These are phyloP conservation scores for Micractinium sp. DNA, from an alignment of 139 green algal genomes.

Conservation along the genomic window DNA sequence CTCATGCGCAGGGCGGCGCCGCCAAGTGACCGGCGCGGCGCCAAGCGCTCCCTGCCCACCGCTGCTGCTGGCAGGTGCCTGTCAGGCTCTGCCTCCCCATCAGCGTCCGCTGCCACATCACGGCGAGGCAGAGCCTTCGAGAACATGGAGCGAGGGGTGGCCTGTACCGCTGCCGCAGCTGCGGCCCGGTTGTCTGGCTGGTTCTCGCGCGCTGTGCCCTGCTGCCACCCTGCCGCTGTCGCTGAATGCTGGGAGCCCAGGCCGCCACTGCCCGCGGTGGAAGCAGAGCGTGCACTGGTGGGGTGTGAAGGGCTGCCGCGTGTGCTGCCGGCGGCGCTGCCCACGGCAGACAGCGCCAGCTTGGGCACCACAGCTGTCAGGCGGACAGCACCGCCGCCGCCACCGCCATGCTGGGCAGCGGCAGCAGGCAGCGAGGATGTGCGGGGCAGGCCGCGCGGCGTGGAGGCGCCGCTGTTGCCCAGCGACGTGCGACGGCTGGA, in stretches of 20 bases:
- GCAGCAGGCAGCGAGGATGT: not conserved
- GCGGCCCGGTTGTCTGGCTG: slow-evolving; percentile 13
- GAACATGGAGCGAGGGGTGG: slow-evolving; percentile 27
- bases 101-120: not conserved
- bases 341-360: not conserved
- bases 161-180: not conserved
- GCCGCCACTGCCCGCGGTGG: not conserved
- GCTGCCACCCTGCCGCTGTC: not conserved
- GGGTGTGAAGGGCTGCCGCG: slow-evolving; percentile 12
- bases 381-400: not conserved
- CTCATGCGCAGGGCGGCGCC: slow-evolving; percentile 38
- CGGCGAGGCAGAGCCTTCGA: slow-evolving; percentile 2
- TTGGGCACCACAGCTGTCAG: slow-evolving; percentile 6
- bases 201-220: slow-evolving; percentile 5
- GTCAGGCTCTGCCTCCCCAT: not conserved
- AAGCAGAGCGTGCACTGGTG: not conserved
- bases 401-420: not conserved
- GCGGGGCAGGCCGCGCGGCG: slow-evolving; percentile 12
- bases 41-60: slow-evolving; percentile 2
- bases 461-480: slow-evolving; percentile 8
- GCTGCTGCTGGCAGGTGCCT: not conserved
- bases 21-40: slow-evolving; percentile 15
- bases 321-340: not conserved
- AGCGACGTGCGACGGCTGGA: slow-evolving; percentile 20
- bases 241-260: not conserved